Base-by-base conservation (phyloP, 306 rosid genomes). In the Fagus crenata region DNA sequence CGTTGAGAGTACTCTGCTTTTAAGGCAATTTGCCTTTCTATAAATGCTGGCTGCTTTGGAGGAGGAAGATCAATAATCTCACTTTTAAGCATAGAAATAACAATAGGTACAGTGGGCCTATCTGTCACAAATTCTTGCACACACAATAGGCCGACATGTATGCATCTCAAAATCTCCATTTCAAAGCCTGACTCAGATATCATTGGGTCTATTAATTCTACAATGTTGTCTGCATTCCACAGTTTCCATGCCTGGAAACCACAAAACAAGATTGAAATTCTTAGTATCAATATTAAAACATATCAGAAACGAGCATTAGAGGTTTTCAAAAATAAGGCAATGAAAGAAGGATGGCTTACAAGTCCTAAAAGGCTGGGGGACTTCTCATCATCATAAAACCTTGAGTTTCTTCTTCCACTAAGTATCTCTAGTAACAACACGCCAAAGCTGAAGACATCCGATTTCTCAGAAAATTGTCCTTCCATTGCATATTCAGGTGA, bases 391-490 rank as follows among this genome's bases (percentile, higher is more conserved):
- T 63, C 18, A 9, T 32, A 53, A 51, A 11, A 61, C 22, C 71
- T 51, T 2, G 3, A 22, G 12, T 22, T 68, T 75, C 18, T 74
- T 59, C 55, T 80, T 5, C 76, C 67, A 40, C 76, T 70, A 6
- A 72, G 1, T 56, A 68, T 77, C 41, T 74, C 75, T 0, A 68
- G 31, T 7, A 76, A 32, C 17, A 81, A 55, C 2, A 81, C 75
- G 4, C 78, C 81, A 42, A 81, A 76, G 43, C 84, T 76, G 4
- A 41, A 69, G 4, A 69, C 17, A 42, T 35, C 35, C 6, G 8
- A 53, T 53, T 53, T 69, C 2, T 69, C 40, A 9, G 73, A 69
- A 22, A 69, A 69, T 9, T 31, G 53, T 0, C 73, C 56, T 43
- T 43, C 22, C 73, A 69, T 69, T 42, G 54, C 73, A 42, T 69